Base-by-base conservation (phyloP, 1,139 yeast species). In the Barnettozyma hawaiiensis region DNA sequence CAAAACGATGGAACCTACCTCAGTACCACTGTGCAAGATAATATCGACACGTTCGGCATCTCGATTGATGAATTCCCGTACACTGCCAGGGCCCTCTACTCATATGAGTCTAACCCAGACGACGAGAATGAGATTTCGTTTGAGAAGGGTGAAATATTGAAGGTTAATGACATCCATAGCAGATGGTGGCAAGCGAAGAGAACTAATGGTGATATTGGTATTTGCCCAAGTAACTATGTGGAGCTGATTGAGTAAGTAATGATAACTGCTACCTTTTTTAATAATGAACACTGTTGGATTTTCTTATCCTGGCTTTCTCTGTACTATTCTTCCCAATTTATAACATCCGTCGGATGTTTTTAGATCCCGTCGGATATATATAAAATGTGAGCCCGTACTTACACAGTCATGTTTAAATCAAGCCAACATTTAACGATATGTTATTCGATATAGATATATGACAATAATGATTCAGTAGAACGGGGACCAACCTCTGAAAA, bases 141-240 rank as follows among this genome's bases (percentile, higher is more conserved):
- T 59, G 78, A 75, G 48, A 89, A 90, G 63, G 97, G 92, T 47
- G 98, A 92, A 63, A 70, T 89, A 22, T 74, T 92, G 61, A 90
- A 85, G 56, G 95, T 92, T 37, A 89, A 87, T 55, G 97, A 92
- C 59, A 85, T 87, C 46, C 87, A 86, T 52, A 97, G 97, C 41
- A 83, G 94, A 67, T 92, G 98, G 98, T 92, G 97, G 97, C 96
- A 89, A 65, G 97, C 96, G 28, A 78, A 85, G 60, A 78, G 90
- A 59, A 73, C 83, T 16, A 83, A 79, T 55, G 98, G 98, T 38
- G 95, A 89, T 62, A 85, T 87, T 41, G 98, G 98, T 54, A 92
- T 92, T 55, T 90, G 96, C 64, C 98, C 98, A 41, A 84, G 95
- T 52, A 92, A 92, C 63, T 92, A 92, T 59, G 94, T 90, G 40